Evolutionary conservation across 1,284 basidiomycete genomes (phyloP).

Genomic region (Cryptococcus sp.): DNA sequence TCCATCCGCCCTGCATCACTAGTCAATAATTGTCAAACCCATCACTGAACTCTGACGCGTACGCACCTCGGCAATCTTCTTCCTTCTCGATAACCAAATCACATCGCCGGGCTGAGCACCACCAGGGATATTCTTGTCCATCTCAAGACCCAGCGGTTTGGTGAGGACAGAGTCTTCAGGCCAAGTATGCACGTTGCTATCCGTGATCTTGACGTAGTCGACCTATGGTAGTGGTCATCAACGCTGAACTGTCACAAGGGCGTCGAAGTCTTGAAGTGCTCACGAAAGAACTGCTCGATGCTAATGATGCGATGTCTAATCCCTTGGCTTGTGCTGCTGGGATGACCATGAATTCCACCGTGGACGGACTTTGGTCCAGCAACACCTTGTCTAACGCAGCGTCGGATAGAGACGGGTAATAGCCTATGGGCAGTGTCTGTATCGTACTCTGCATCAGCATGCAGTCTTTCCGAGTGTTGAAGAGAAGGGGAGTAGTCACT

Average conservation of each 20-base stretch:
- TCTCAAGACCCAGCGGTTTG: slow-evolving; percentile 36
- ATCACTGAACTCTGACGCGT: background rate
- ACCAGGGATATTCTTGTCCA: slow-evolving; percentile 38
- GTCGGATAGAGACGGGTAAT: slow-evolving; percentile 51
- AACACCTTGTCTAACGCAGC: slow-evolving; percentile 48
- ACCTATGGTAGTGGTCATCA: slow-evolving; percentile 23
- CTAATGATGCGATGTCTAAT: slow-evolving; percentile 37
- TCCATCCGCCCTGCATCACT: slow-evolving; percentile 72
- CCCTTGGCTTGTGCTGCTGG: slow-evolving; percentile 37
- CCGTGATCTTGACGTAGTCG: slow-evolving; percentile 47
- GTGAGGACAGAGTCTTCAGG: slow-evolving; percentile 43
- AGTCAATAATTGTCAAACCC: slow-evolving; percentile 15
- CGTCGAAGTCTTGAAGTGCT: slow-evolving; percentile 9
- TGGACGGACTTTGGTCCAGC: slow-evolving; percentile 46
- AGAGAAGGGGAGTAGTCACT: slow-evolving; percentile 18
- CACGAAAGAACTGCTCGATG: slow-evolving; percentile 40
- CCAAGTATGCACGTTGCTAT: slow-evolving; percentile 46
- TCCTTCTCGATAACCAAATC: slow-evolving; percentile 59
- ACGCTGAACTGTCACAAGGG: background rate
- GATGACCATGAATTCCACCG: slow-evolving; percentile 52
- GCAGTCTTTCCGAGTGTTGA: background rate
- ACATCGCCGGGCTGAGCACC: slow-evolving; percentile 56
- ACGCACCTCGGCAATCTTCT: slow-evolving; percentile 57
- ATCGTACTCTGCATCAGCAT: background rate
- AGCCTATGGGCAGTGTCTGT: slow-evolving; percentile 52